Evolutionary conservation across 108 stramenopile genomes (phyloP).

Genomic region (Cyclotella kingstonii): DNA sequence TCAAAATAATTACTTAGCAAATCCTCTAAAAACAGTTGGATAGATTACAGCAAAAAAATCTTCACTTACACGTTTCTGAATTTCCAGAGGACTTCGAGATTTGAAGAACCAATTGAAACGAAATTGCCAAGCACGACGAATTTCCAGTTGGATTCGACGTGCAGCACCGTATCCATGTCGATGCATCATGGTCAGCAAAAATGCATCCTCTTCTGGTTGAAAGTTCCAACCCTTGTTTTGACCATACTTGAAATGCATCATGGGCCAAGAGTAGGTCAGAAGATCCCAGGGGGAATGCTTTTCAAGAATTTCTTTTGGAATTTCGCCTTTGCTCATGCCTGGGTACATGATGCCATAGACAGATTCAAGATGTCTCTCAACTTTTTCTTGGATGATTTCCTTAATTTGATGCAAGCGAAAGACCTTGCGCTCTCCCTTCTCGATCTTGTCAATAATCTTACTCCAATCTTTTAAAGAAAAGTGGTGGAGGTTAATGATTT

Average conservation of each 20-base stretch:
- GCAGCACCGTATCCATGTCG: conserved; percentile 93
- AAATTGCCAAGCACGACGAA: conserved; percentile 94
- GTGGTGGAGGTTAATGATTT: neutral
- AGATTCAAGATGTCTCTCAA: conserved; percentile 93
- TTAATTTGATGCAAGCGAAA: conserved; percentile 83
- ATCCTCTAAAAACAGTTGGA: too few species aligned
- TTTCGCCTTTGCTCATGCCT: conserved; percentile 27
- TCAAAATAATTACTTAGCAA: too few species aligned
- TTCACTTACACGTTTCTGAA: conserved; percentile 91
- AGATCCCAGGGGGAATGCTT: conserved; percentile 63
- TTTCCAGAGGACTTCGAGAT: conserved; percentile 89
- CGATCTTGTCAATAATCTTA: conserved; percentile 87
- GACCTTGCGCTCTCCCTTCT: conserved; percentile 89
- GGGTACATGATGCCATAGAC: conserved; percentile 69
- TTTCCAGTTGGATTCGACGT: conserved; percentile 92
- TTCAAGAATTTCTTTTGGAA: conserved; percentile 60
- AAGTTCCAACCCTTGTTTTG: conserved; percentile 59
- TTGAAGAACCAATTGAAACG: conserved; percentile 99
- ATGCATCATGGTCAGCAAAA: conserved; percentile 94
- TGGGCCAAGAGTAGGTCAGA: conserved; percentile 82
- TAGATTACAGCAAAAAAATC: too few species aligned
- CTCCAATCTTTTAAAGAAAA: conserved; percentile 57
- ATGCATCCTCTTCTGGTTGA: conserved; percentile 96
- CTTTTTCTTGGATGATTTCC: conserved; percentile 91
- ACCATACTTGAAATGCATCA: conserved; percentile 83